These are phyloP conservation scores for Penicillium desertorum DNA, from an alignment of 495 filamentous ascomycete genomes.

Conservation along the genomic window DNA sequence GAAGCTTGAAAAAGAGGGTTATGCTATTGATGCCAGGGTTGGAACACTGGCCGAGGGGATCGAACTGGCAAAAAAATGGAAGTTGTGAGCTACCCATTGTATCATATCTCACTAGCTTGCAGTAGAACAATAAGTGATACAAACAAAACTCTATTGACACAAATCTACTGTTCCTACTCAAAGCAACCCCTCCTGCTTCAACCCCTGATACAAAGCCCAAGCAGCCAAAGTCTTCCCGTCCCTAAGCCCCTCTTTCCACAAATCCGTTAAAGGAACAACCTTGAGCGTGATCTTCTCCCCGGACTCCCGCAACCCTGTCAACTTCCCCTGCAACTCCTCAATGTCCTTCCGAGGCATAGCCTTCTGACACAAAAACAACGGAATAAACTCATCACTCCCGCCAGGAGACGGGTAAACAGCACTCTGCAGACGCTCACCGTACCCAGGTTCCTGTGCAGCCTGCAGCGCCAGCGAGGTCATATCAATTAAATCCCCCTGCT, in stretches of 20 bases:
- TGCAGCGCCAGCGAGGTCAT: slow-evolving; percentile 61
- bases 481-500: slow-evolving; percentile 60
- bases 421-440: slow-evolving; percentile 52
- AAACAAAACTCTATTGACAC: not conserved
- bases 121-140: not conserved
- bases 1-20: slow-evolving; percentile 68
- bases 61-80: slow-evolving; percentile 67
- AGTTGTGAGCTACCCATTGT: slow-evolving; percentile 15
- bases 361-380: slow-evolving; percentile 73
- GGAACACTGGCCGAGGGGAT: slow-evolving; percentile 84
- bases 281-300: slow-evolving; percentile 84
- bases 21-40: slow-evolving; percentile 81
- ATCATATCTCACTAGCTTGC: not conserved
- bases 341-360: slow-evolving; percentile 62
- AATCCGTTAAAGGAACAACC: slow-evolving; percentile 65
- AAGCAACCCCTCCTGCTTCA: slow-evolving; percentile 65
- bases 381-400: slow-evolving; percentile 82
- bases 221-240: slow-evolving; percentile 81
- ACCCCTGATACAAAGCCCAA: slow-evolving; percentile 71
- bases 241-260: slow-evolving; percentile 73
- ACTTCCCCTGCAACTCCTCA: slow-evolving; percentile 66
- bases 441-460: slow-evolving; percentile 21
- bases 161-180: slow-evolving; percentile 27
- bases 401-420: slow-evolving; percentile 77
- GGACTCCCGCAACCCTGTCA: slow-evolving; percentile 74